These are phyloP conservation scores for Ormosia semicastrata DNA, from an alignment of 306 rosid genomes.

Conservation along the genomic window DNA sequence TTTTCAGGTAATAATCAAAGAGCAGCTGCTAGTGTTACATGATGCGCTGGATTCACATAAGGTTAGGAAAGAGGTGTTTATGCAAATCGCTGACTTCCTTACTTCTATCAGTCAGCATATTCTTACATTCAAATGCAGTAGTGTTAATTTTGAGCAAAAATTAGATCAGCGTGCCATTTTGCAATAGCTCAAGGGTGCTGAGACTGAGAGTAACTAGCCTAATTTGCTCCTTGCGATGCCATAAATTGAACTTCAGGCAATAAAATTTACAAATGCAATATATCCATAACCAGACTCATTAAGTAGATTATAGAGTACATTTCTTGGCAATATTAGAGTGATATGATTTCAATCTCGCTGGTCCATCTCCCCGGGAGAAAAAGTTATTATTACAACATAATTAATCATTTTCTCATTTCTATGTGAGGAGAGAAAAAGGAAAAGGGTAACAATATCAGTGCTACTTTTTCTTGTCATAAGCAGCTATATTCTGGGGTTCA, in stretches of 20 bases:
- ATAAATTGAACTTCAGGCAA: background rate
- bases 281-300: background rate
- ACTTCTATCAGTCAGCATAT: background rate
- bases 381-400: background rate
- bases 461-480: slow-evolving; percentile 71
- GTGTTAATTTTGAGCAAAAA: background rate
- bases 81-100: slow-evolving; percentile 16
- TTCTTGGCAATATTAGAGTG: background rate
- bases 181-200: background rate
- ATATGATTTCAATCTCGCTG: background rate
- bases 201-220: background rate
- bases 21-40: too few relatives aligned
- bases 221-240: background rate
- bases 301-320: background rate
- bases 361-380: background rate
- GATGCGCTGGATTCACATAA: too few relatives aligned
- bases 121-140: background rate
- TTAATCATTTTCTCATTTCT: background rate
- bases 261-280: background rate
- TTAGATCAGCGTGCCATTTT: background rate
- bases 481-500: slow-evolving; percentile 95
- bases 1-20: too few relatives aligned
- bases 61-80: too few relatives aligned
- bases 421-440: background rate
- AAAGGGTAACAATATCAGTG: background rate